Evolutionary conservation across 2,329 filamentous ascomycete species (phyloP).

Genomic region (Neophaeococcomyces mojaviensis): DNA sequence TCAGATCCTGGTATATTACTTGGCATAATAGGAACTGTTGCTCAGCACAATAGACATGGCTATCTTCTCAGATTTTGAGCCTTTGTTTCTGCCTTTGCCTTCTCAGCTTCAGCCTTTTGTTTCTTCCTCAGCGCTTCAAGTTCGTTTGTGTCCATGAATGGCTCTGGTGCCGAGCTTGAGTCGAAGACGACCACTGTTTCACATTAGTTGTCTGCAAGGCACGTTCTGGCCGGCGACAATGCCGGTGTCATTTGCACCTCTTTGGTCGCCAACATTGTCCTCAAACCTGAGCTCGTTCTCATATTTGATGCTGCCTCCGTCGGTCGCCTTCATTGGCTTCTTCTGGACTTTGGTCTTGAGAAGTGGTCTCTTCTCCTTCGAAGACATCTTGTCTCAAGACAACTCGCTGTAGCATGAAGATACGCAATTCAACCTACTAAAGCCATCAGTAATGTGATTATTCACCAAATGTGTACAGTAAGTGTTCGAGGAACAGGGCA

Average conservation of each 20-base stretch:
- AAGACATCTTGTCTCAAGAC: background rate
- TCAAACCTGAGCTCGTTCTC: slow-evolving; percentile 8
- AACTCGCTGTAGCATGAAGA: background rate
- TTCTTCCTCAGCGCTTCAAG: slow-evolving; percentile 28
- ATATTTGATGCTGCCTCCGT: background rate
- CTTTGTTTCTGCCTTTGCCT: too few species aligned
- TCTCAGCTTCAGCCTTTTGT: slow-evolving; percentile 9
- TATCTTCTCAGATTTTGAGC: too few species aligned
- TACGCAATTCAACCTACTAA: background rate
- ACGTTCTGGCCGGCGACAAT: background rate
- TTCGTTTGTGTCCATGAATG: slow-evolving; percentile 31
- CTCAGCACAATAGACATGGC: too few species aligned
- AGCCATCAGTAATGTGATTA: too few species aligned
- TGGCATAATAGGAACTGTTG: too few species aligned
- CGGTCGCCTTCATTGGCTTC: background rate
- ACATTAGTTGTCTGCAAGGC: background rate
- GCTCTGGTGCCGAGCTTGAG: slow-evolving; percentile 29
- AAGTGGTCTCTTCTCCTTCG: background rate
- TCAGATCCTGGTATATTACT: too few species aligned
- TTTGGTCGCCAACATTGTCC: slow-evolving; percentile 10
- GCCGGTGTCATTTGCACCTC: slow-evolving; percentile 11
- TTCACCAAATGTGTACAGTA: too few species aligned
- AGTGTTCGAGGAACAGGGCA: too few species aligned
- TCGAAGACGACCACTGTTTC: slow-evolving; percentile 28
- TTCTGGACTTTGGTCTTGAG: slow-evolving; percentile 3